Percentiles rank a stretch among this genome's conserved stretches.
These are phyloP conservation scores for Pascua sp. DNA, from an alignment of 1,284 basidiomycete genomes.

Conservation along the genomic window DNA sequence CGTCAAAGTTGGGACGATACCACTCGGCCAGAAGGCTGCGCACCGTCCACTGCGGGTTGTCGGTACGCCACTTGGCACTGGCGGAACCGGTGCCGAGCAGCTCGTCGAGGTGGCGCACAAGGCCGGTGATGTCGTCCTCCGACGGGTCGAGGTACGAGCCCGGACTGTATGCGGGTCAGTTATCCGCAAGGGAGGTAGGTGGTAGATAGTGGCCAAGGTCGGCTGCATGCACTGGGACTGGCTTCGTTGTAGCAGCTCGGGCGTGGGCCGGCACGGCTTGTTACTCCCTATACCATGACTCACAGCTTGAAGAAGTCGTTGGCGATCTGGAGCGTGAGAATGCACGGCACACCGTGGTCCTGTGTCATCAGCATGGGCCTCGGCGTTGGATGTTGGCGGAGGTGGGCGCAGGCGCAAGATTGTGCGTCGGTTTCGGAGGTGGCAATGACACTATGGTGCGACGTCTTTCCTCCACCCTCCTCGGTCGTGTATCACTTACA, in stretches of 20 bases:
- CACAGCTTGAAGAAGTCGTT: constrained; percentile 98
- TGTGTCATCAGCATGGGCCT: constrained; percentile 8
- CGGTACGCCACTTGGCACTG: constrained; percentile 45
- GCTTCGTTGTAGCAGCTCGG: no score
- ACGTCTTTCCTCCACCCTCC: not conserved
- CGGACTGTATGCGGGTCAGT: constrained; percentile 58
- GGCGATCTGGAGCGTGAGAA: constrained; percentile 95
- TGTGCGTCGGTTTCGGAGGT: not conserved
- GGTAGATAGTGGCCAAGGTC: no score
- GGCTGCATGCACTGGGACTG: no score
- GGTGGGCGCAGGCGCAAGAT: not conserved
- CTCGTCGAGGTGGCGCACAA: constrained; percentile 81
- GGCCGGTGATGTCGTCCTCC: constrained; percentile 85
- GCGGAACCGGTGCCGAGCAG: constrained; percentile 68
- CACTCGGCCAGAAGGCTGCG: constrained; percentile 91
- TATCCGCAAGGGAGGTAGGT: not conserved
- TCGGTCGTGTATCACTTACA: constrained; percentile 41
- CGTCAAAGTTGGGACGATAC: constrained; percentile 97
- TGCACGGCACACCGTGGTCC: constrained; percentile 89
- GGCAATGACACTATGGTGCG: not conserved
- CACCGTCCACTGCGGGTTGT: constrained; percentile 69
- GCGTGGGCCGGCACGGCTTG: not conserved
- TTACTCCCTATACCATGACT: constrained; percentile 39
- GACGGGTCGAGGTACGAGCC: constrained; percentile 97
- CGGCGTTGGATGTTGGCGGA: not conserved